Evolutionary conservation across 495 filamentous ascomycete species (phyloP).

Genomic region (Penicillium dipodomyicola): DNA sequence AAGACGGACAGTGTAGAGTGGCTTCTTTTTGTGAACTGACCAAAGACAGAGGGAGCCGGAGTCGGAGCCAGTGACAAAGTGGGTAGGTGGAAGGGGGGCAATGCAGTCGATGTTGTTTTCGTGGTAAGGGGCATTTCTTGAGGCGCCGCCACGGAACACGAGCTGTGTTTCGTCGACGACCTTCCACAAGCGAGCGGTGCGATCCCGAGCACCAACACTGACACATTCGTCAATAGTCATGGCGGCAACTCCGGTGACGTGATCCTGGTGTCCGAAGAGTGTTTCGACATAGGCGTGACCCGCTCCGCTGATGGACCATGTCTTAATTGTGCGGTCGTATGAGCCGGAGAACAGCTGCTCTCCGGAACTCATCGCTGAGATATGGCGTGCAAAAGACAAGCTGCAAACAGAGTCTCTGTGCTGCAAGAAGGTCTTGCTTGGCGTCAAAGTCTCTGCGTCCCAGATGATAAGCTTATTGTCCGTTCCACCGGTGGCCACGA

Average conservation of each 20-base stretch:
- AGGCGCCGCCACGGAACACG: conserved; percentile 82
- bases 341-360: conserved; percentile 89
- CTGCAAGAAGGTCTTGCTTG: conserved; percentile 80
- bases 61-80: conserved; percentile 91
- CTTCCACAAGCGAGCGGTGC: conserved; percentile 95
- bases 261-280: conserved; percentile 92
- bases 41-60: conserved; percentile 85
- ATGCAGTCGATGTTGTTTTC: conserved; percentile 90
- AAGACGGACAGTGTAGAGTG: conserved; percentile 71
- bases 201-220: conserved; percentile 83
- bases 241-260: conserved; percentile 77
- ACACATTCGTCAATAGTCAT: conserved; percentile 84
- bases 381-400: conserved; percentile 80
- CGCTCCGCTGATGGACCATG: conserved; percentile 66
- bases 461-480: conserved; percentile 83
- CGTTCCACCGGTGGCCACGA: conserved; percentile 81
- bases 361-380: conserved; percentile 51
- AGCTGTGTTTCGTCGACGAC: conserved; percentile 92
- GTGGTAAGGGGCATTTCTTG: conserved; percentile 51
- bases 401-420: conserved; percentile 85
- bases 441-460: conserved; percentile 73
- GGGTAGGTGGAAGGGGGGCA: conserved; percentile 81
- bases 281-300: conserved; percentile 85
- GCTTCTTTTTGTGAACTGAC: conserved; percentile 91
- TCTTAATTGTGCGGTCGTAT: conserved; percentile 84